These are phyloP conservation scores for Tetracentron sinense DNA, from an alignment of 164 flowering plant genomes.

Conservation along the genomic window DNA sequence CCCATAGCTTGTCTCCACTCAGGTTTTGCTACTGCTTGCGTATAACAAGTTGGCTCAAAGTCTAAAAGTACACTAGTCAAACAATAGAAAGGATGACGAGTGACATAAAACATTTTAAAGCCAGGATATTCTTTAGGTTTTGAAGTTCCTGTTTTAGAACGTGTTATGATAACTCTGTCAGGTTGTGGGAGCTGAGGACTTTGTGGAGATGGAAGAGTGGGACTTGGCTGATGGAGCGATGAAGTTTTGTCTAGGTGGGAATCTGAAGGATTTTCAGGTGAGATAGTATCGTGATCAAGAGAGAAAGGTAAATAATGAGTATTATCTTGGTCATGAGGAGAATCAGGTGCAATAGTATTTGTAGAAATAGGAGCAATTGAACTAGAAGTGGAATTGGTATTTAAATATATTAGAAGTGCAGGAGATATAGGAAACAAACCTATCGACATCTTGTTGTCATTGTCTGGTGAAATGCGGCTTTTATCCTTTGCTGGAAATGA, in stretches of 20 bases:
- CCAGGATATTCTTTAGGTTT: no score
- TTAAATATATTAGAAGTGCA: neutral
- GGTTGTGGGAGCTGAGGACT: no score
- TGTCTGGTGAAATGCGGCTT: neutral
- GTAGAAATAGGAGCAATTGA: no score
- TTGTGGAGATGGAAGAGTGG: neutral
- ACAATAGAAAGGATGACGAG: neutral
- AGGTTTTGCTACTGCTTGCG: neutral
- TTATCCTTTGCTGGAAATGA: neutral
- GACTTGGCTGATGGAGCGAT: neutral
- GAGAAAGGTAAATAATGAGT: no score
- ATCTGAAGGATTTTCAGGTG: neutral
- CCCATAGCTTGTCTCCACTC: constrained; percentile 2
- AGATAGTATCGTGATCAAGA: no score
- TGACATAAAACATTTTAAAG: no score
- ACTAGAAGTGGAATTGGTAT: no score
- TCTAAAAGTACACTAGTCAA: neutral
- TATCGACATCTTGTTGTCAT: neutral
- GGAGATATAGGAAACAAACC: neutral
- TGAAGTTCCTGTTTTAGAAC: neutral
- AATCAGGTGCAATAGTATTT: no score
- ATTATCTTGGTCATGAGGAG: no score
- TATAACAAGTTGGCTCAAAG: neutral
- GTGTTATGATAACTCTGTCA: neutral
- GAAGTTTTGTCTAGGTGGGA: no score